Conservation (phyloP, 192 early-diverging fungal species). For the Coemansia sp. region DNA sequence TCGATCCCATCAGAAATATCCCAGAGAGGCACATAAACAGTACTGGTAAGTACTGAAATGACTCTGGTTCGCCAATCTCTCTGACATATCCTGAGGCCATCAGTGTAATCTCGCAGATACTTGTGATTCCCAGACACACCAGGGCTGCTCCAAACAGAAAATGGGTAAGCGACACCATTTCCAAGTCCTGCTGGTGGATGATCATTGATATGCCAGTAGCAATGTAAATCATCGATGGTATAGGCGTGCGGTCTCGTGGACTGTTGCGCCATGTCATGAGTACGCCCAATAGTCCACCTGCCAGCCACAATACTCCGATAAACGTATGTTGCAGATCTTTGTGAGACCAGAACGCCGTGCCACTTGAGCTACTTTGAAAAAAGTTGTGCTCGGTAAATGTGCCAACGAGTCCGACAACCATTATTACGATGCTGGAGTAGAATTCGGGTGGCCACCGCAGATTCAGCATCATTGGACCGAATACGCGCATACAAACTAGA, state of each 20-base stretch:
- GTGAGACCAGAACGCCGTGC: slow-evolving; percentile 54
- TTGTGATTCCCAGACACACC: slow-evolving; percentile 46
- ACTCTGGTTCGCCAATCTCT: slow-evolving; percentile 20
- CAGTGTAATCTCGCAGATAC: slow-evolving; percentile 58
- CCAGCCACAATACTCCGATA: slow-evolving; percentile 63
- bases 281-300: slow-evolving; percentile 58
- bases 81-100: slow-evolving; percentile 23
- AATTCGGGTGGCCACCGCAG: slow-evolving; percentile 58
- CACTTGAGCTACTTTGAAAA: slow-evolving; percentile 15
- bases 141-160: slow-evolving; percentile 61
- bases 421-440: slow-evolving; percentile 59
- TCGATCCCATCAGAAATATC: slow-evolving; percentile 62
- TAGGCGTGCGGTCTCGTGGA: slow-evolving; percentile 50
- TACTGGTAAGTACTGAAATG: slow-evolving; percentile 40
- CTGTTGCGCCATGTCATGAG: slow-evolving; percentile 33
- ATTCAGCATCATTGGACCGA: slow-evolving; percentile 51
- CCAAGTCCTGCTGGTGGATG: slow-evolving; percentile 58
- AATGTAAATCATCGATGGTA: slow-evolving; percentile 60
- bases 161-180: slow-evolving; percentile 56
- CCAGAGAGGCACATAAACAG: slow-evolving; percentile 58
- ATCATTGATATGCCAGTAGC: slow-evolving; percentile 62
- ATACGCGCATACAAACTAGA: slow-evolving; percentile 52
- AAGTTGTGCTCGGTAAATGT: slow-evolving; percentile 71
- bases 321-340: slow-evolving; percentile 66
- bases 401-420: slow-evolving; percentile 59